phyloP scores from a whole-genome alignment of 257 asterid genomes.

The Gentiana straminea region DNA sequence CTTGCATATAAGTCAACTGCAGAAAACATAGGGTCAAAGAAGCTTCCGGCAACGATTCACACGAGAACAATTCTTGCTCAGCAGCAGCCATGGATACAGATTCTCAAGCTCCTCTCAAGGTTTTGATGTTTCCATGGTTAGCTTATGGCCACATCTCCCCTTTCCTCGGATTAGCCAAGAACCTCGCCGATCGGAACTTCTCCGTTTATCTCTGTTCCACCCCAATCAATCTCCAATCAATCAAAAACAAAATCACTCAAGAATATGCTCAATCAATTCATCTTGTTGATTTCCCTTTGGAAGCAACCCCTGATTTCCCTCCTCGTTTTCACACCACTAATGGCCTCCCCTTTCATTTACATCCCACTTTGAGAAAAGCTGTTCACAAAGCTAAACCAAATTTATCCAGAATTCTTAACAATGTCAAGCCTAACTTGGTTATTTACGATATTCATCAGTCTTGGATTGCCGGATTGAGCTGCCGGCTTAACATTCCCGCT shows the following conservation, averaged over 20 bases:
- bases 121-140: constrained; percentile 44
- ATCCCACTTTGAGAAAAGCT: constrained; percentile 23
- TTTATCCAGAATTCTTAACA: constrained; percentile 13
- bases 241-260: constrained; percentile 19
- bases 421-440: constrained; percentile 29
- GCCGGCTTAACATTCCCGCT: constrained; percentile 13
- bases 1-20: too few relatives aligned
- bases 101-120: constrained; percentile 3
- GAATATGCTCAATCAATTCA: constrained; percentile 15
- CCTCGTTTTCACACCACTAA: constrained; percentile 40
- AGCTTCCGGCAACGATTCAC: too few relatives aligned
- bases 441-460: constrained; percentile 24
- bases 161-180: constrained; percentile 39
- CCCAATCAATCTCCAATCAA: constrained; percentile 29
- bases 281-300: constrained; percentile 31
- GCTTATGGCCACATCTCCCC: constrained; percentile 56
- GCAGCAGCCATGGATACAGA: constrained; percentile 14
- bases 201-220: constrained; percentile 27
- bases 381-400: constrained; percentile 22
- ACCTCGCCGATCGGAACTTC: constrained; percentile 23
- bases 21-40: too few relatives aligned
- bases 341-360: constrained; percentile 46
- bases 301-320: constrained; percentile 28
- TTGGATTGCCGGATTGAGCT: constrained; percentile 29
- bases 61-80: too few relatives aligned